A percentile compares a stretch with the other conserved stretches of the same genome.
Conservation (phyloP, 2,329 filamentous ascomycete species). For the Hypoxylon sp. region DNA sequence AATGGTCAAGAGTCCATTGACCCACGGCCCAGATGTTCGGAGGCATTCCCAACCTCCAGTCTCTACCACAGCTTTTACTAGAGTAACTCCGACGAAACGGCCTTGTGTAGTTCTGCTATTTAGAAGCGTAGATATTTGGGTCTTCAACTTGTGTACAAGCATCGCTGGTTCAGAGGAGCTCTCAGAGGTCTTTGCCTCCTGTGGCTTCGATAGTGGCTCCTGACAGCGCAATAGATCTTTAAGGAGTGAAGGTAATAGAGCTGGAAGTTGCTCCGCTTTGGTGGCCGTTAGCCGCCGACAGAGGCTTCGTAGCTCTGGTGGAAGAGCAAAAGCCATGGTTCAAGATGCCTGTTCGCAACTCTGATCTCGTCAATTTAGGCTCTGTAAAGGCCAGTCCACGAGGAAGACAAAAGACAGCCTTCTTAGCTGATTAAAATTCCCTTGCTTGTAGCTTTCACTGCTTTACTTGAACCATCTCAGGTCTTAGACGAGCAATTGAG, state of each 20-base stretch:
- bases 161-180: slow-evolving; percentile 74
- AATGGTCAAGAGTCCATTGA: slow-evolving; percentile 80
- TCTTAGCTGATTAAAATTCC: not conserved
- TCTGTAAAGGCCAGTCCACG: not conserved
- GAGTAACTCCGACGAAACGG: slow-evolving; percentile 81
- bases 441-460: slow-evolving; percentile 1
- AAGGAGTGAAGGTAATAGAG: slow-evolving; percentile 78
- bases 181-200: slow-evolving; percentile 72
- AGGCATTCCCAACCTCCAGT: slow-evolving; percentile 88
- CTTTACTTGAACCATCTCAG: not conserved
- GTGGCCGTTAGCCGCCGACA: slow-evolving; percentile 80
- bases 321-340: slow-evolving; percentile 57
- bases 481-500: slow-evolving; percentile 11
- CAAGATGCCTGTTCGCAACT: not conserved
- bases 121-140: slow-evolving; percentile 81
- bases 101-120: slow-evolving; percentile 82
- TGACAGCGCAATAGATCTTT: slow-evolving; percentile 71
- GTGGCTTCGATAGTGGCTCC: slow-evolving; percentile 73
- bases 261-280: slow-evolving; percentile 79
- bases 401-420: not conserved
- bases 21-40: slow-evolving; percentile 80
- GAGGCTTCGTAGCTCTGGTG: slow-evolving; percentile 74
- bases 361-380: not conserved
- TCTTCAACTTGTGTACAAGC: slow-evolving; percentile 86
- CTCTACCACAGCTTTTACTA: slow-evolving; percentile 86